Conservation (phyloP, 495 filamentous ascomycete species). For the Penicillium paradoxum region DNA sequence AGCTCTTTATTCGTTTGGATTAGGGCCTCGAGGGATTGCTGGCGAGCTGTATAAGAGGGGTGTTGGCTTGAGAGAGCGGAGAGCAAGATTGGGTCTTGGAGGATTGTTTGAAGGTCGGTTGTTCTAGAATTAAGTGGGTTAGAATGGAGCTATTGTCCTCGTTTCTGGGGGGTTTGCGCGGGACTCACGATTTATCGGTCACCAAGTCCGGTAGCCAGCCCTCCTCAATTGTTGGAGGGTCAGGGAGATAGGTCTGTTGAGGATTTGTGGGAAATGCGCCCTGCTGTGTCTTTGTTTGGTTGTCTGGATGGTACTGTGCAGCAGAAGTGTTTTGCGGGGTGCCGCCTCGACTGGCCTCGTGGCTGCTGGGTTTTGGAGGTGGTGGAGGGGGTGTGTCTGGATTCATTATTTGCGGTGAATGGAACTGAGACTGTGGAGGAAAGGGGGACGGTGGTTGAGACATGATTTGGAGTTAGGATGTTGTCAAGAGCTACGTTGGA, state of each 20-base stretch:
- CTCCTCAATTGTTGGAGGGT: conserved; percentile 39
- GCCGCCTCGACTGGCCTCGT: conserved; percentile 62
- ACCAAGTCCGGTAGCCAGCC: conserved; percentile 66
- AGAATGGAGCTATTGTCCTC: not conserved
- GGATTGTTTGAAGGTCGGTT: conserved; percentile 60
- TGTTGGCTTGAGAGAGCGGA: conserved; percentile 60
- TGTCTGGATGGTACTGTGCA: conserved; percentile 21
- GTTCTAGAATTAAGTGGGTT: conserved; percentile 25
- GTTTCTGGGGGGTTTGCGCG: not conserved
- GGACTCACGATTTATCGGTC: conserved; percentile 66
- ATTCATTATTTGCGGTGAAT: conserved; percentile 31
- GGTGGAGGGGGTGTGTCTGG: conserved; percentile 60
- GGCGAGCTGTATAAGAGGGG: conserved; percentile 48
- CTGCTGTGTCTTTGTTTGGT: conserved; percentile 17
- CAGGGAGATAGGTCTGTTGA: conserved; percentile 17
- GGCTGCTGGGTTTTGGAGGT: conserved; percentile 66
- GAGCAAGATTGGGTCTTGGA: conserved; percentile 54
- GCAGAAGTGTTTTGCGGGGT: conserved; percentile 47
- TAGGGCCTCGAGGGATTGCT: conserved; percentile 53
- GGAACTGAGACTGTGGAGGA: conserved; percentile 18
- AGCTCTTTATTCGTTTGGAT: conserved; percentile 60
- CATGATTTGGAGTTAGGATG: conserved; percentile 19
- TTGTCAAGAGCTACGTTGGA: not conserved
- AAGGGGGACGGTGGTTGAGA: conserved; percentile 26
- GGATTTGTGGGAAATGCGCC: conserved; percentile 12